phyloP scores from a whole-genome alignment of 2,329 filamentous ascomycete genomes.

The Hypoxylon sp. region DNA sequence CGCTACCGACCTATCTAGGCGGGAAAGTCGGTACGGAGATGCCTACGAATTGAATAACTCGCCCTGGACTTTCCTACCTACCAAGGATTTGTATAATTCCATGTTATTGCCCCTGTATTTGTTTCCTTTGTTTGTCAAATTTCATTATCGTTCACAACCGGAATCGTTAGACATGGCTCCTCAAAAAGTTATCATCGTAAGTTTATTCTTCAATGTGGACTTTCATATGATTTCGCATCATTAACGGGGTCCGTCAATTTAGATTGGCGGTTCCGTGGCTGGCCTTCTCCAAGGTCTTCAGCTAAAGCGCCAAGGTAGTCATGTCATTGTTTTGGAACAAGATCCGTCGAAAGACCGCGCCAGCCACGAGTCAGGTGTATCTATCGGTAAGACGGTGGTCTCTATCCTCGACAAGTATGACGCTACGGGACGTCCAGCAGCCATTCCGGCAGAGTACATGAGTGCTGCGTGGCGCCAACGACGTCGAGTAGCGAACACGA shows the following conservation, averaged over 20 bases:
- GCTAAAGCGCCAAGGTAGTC: conserved; percentile 14
- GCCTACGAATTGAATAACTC: not conserved
- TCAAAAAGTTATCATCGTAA: conserved; percentile 18
- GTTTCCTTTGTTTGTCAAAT: not conserved
- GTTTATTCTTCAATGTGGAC: not conserved
- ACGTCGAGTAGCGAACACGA: conserved; percentile 11
- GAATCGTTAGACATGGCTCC: conserved; percentile 2
- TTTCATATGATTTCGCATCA: too few relatives aligned
- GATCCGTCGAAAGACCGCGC: conserved; percentile 16
- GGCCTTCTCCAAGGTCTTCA: conserved; percentile 15
- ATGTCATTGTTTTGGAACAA: conserved; percentile 11
- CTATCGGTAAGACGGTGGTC: conserved; percentile 13
- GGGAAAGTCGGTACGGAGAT: not conserved
- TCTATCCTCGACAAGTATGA: conserved; percentile 18
- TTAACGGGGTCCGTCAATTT: not conserved
- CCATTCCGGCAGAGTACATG: conserved; percentile 14
- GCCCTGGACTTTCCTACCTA: not conserved
- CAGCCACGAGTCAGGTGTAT: conserved; percentile 14
- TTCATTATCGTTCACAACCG: not conserved
- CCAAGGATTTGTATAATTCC: conserved; percentile 1
- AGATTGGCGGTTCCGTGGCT: conserved; percentile 17
- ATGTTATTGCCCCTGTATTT: not conserved
- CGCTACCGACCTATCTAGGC: not conserved
- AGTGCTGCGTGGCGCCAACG: conserved; percentile 12
- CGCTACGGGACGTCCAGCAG: conserved; percentile 9